phyloP scores from a whole-genome alignment of 768 basidiomycete genomes.

The Mrakia blollopis region DNA sequence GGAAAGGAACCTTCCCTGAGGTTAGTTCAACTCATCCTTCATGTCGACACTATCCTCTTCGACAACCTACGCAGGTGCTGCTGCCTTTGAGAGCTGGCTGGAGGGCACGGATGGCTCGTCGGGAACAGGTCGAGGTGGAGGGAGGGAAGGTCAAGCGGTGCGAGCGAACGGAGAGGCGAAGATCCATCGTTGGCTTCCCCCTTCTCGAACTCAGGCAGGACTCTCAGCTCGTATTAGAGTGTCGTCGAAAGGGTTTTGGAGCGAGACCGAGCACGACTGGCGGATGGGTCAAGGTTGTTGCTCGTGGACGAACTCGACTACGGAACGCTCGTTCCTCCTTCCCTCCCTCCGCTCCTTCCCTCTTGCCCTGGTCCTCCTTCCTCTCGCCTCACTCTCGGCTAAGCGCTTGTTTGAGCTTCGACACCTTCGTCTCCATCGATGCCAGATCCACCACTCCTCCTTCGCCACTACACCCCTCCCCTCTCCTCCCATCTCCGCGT shows the following conservation, averaged over 20 bases:
- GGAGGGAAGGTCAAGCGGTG: neutral
- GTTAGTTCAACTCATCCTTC: neutral
- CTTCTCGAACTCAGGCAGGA: no score
- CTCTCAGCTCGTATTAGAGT: no score
- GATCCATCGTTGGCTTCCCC: no score
- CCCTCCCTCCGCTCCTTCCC: slow-evolving; percentile 34
- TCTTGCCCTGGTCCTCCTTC: neutral
- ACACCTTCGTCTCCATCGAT: no score
- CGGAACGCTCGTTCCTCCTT: neutral
- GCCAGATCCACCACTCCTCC: no score
- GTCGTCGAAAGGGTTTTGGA: no score
- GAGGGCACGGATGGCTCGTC: no score
- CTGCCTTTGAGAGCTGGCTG: no score
- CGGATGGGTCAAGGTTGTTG: neutral
- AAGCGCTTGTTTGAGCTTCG: no score
- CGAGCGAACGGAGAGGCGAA: neutral
- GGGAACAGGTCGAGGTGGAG: neutral
- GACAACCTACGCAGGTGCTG: no score
- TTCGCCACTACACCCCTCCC: neutral
- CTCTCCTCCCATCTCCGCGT: neutral
- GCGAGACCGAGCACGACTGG: no score
- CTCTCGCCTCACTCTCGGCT: no score
- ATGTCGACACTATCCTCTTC: neutral
- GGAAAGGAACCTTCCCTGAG: slow-evolving; percentile 34
- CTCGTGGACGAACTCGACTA: neutral